Evolutionary conservation across 805 yeast genomes (phyloP).

Genomic region (Candida germanica): DNA sequence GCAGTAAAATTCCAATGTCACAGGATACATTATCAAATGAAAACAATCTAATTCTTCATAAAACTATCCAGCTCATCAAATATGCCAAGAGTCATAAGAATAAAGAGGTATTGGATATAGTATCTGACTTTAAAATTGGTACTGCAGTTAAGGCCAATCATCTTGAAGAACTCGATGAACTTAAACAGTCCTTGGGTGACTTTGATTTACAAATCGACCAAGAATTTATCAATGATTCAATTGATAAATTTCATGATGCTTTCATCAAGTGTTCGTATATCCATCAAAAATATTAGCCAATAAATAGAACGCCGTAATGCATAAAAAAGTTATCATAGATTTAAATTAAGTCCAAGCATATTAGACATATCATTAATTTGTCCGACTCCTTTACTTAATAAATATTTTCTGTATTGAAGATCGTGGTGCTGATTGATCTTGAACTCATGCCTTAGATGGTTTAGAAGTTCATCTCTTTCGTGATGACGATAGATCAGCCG

Average conservation of each 20-base stretch:
- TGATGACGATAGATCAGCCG: conserved; percentile 35
- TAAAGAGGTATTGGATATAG: conserved; percentile 6
- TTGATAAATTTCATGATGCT: conserved; percentile 13
- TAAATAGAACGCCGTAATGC: not conserved
- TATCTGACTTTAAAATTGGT: conserved; percentile 8
- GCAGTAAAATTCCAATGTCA: conserved; percentile 23
- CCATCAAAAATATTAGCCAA: conserved; percentile 1
- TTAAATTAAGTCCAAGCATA: conserved; percentile 18
- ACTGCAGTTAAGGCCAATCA: conserved; percentile 9
- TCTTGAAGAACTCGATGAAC: conserved; percentile 9
- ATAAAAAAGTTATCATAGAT: conserved; percentile 4
- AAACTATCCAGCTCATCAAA: conserved; percentile 13
- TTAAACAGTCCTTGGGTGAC: conserved; percentile 3
- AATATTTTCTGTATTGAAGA: conserved; percentile 34
- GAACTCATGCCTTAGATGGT: conserved; percentile 34
- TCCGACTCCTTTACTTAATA: conserved; percentile 32
- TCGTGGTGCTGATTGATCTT: conserved; percentile 25
- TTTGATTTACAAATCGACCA: conserved; percentile 5
- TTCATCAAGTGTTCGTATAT: conserved; percentile 10
- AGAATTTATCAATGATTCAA: conserved; percentile 8
- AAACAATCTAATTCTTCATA: conserved; percentile 15
- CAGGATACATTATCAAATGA: conserved; percentile 16
- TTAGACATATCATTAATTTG: conserved; percentile 24
- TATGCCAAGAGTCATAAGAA: conserved; percentile 1
- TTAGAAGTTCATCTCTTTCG: conserved; percentile 32